phyloP scores from a whole-genome alignment of 31 red algal species.

The Pterothamnion heteromorphum region DNA sequence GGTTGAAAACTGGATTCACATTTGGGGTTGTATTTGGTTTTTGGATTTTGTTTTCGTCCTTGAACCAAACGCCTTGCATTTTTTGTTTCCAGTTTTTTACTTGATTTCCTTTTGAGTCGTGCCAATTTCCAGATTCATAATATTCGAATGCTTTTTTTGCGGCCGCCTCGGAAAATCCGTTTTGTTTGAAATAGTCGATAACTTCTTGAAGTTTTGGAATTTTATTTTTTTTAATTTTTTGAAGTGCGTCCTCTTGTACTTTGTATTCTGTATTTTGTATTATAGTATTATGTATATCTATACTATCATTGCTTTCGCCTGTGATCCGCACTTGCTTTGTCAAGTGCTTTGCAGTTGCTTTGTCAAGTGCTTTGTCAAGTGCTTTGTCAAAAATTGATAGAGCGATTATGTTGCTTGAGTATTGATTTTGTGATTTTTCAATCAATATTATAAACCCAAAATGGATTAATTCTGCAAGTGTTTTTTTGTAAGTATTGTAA shows the following conservation, averaged over 20 bases:
- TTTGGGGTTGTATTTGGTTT: too few relatives aligned
- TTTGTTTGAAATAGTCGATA: not conserved
- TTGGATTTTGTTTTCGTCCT: too few relatives aligned
- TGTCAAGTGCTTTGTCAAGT: not conserved
- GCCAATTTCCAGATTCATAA: too few relatives aligned
- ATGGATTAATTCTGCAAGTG: not conserved
- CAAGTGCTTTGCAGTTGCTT: not conserved
- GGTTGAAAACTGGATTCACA: too few relatives aligned
- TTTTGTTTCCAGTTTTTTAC: too few relatives aligned
- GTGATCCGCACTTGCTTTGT: not conserved
- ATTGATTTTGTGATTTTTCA: not conserved
- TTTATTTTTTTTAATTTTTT: conserved; percentile 12
- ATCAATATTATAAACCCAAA: not conserved
- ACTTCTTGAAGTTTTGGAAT: not conserved
- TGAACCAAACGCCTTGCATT: too few relatives aligned
- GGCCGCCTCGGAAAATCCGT: not conserved
- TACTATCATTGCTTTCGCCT: not conserved
- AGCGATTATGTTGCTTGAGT: not conserved
- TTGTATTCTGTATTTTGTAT: conserved; percentile 1
- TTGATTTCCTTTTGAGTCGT: too few relatives aligned
- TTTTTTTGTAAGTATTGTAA: not conserved
- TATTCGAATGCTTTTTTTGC: too few relatives aligned
- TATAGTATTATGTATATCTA: not conserved
- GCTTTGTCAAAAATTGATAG: not conserved
- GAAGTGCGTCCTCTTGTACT: not conserved